Conservation (phyloP, 2,329 filamentous ascomycete genomes). For the Penicillium capsulatum region DNA sequence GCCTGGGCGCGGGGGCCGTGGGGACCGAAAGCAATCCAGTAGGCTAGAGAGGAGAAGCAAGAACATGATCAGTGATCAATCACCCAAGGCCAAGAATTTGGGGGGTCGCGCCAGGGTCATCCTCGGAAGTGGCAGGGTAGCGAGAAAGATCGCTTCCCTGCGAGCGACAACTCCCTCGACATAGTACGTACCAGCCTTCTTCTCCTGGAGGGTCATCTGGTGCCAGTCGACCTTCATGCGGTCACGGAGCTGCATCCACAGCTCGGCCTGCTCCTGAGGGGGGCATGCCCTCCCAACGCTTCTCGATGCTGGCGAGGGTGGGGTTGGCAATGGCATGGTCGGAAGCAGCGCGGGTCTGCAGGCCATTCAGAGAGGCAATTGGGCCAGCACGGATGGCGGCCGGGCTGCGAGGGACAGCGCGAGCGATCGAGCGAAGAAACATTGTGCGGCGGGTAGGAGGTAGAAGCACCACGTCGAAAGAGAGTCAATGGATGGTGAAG, state of each 20-base stretch:
- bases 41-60: slow-evolving; percentile 58
- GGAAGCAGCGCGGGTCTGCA: slow-evolving; percentile 56
- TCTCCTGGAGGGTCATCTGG: slow-evolving; percentile 91
- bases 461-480: slow-evolving; percentile 27
- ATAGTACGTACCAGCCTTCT: slow-evolving; percentile 87
- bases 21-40: slow-evolving; percentile 97
- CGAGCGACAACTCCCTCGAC: not conserved
- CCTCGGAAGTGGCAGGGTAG: slow-evolving; percentile 21
- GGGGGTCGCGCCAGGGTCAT: slow-evolving; percentile 1
- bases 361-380: slow-evolving; percentile 40
- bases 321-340: slow-evolving; percentile 97
- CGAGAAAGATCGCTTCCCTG: not conserved
- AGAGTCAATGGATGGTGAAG: slow-evolving; percentile 26
- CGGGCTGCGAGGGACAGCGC: slow-evolving; percentile 44
- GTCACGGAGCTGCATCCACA: slow-evolving; percentile 98
- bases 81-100: not conserved
- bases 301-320: slow-evolving; percentile 96
- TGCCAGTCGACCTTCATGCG: slow-evolving; percentile 98
- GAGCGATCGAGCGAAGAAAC: slow-evolving; percentile 46
- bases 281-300: slow-evolving; percentile 97
- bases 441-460: slow-evolving; percentile 38
- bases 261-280: slow-evolving; percentile 97
- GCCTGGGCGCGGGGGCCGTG: slow-evolving; percentile 83
- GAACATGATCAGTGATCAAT: slow-evolving; percentile 9
- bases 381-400: slow-evolving; percentile 37